Conservation (phyloP, 495 filamentous ascomycete genomes). For the Opeltia flavorubescens region DNA sequence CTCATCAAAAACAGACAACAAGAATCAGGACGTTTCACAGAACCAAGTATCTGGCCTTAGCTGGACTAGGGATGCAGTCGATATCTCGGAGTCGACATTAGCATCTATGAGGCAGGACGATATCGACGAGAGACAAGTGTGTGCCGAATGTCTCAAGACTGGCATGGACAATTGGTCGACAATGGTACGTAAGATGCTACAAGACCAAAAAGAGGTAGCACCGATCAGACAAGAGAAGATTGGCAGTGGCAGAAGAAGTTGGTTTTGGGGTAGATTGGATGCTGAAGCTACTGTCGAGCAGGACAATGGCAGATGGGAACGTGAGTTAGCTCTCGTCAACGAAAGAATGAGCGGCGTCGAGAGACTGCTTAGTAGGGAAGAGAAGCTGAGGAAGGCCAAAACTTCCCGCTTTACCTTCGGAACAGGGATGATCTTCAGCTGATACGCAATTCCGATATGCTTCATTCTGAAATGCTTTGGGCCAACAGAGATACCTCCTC, state of each 20-base stretch:
- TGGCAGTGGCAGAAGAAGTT: conserved; percentile 20
- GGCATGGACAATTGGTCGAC: conserved; percentile 60
- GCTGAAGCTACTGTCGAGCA: neutral
- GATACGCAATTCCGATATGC: neutral
- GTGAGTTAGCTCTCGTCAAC: conserved; percentile 9
- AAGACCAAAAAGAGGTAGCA: conserved; percentile 32
- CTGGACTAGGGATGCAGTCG: conserved; percentile 77
- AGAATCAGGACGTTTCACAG: neutral
- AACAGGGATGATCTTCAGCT: neutral
- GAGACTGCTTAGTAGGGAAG: conserved; percentile 3
- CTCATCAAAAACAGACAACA: conserved; percentile 23
- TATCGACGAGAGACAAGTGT: conserved; percentile 33
- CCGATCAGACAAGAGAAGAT: conserved; percentile 24
- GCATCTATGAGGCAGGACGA: conserved; percentile 21
- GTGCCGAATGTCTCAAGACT: conserved; percentile 56
- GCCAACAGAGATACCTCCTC: too few relatives aligned
- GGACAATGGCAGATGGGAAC: conserved; percentile 10
- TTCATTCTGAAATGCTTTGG: too few relatives aligned
- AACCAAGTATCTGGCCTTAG: conserved; percentile 51
- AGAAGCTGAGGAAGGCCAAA: neutral
- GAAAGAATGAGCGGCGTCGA: conserved; percentile 8
- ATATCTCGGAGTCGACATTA: conserved; percentile 39
- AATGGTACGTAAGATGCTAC: conserved; percentile 50
- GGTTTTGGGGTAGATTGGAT: conserved; percentile 31
- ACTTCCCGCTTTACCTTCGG: neutral